Evolutionary conservation across 441 rosid species (phyloP).

Genomic region (Adansonia grandidieri): DNA sequence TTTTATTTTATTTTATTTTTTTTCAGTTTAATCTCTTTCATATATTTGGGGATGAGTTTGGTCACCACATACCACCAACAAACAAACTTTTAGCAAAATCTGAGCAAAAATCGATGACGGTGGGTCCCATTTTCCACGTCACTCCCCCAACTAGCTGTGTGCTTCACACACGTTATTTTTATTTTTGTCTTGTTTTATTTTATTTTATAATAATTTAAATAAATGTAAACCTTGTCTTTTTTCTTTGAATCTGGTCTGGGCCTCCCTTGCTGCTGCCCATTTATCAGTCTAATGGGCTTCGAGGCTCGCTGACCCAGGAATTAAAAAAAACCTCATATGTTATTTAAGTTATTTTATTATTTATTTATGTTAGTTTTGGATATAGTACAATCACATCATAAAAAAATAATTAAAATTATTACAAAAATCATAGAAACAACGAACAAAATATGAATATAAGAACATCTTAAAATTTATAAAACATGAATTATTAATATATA

Average conservation of each 20-base stretch:
- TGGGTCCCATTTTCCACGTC: constrained; percentile 26
- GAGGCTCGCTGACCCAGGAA: neutral
- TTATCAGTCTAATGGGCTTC: neutral
- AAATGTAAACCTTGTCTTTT: neutral
- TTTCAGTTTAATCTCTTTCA: neutral
- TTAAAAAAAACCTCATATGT: neutral
- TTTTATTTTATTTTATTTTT: neutral
- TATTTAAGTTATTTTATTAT: no score
- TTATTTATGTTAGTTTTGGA: no score
- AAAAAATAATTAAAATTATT: no score
- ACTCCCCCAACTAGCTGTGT: neutral
- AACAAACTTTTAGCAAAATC: neutral
- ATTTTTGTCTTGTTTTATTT: neutral
- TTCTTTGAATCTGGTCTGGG: neutral
- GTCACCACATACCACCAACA: constrained; percentile 23
- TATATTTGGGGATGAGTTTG: neutral
- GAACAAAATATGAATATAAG: no score
- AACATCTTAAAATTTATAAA: no score
- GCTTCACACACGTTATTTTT: neutral
- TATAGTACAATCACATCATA: no score
- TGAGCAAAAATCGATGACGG: constrained; percentile 9
- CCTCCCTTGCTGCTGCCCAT: neutral
- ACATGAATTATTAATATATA: no score
- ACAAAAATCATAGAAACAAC: no score
- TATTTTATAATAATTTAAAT: neutral